A percentile compares a stretch with the other conserved stretches of the same genome.
Evolutionary conservation across 768 basidiomycete species (phyloP).

Genomic region (Rhodotorula graminis): DNA sequence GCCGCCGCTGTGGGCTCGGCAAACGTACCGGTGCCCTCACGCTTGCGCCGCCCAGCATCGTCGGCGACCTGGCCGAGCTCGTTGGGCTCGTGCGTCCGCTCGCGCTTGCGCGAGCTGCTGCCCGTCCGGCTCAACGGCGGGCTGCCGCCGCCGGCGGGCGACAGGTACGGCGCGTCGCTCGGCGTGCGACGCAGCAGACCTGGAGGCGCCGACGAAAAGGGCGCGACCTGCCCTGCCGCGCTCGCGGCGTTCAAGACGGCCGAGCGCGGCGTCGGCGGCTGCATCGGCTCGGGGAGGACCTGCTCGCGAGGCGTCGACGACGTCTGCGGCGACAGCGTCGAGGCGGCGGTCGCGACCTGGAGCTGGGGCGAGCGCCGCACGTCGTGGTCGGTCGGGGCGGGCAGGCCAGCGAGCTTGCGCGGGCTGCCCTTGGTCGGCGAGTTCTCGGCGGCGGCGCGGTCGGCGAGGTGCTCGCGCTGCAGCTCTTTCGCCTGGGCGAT

Average conservation of each 20-base stretch:
- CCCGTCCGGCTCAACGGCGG: neutral
- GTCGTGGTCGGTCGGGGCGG: too few relatives aligned
- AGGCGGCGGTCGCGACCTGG: too few relatives aligned
- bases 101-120: neutral
- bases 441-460: neutral
- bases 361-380: neutral
- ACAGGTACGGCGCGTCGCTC: neutral
- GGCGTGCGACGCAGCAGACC: neutral
- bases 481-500: neutral
- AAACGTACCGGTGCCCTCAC: neutral
- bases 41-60: neutral
- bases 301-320: neutral
- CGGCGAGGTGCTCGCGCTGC: neutral
- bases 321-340: neutral
- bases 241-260: neutral
- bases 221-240: slow-evolving; percentile 1
- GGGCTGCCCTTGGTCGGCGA: neutral
- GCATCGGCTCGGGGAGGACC: neutral
- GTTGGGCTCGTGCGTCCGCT: neutral
- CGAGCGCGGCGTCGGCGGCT: neutral
- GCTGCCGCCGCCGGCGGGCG: neutral
- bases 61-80: neutral
- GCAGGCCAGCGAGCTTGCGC: neutral
- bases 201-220: neutral
- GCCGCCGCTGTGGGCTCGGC: neutral